Evolutionary conservation across 139 green algal species (phyloP).

Genomic region (Micractinium sp.): DNA sequence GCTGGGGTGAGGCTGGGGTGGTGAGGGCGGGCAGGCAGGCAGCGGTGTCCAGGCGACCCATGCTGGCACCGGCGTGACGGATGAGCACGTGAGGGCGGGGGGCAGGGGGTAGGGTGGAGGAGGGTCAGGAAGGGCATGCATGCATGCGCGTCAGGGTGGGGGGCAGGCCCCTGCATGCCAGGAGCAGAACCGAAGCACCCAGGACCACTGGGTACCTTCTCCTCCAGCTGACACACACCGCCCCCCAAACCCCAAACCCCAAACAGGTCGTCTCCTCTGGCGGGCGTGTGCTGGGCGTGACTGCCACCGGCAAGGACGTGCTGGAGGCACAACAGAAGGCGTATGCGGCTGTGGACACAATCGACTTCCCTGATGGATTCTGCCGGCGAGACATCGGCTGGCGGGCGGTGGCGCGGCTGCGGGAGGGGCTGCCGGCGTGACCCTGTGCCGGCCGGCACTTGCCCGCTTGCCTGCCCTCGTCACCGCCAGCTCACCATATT

Average conservation of each 20-base stretch:
- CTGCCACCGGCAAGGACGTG: slow-evolving; percentile 71
- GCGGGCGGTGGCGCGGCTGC: slow-evolving; percentile 71
- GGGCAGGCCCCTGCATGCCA: too few species aligned
- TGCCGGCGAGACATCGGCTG: slow-evolving; percentile 91
- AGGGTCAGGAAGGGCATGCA: too few species aligned
- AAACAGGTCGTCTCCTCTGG: slow-evolving; percentile 65
- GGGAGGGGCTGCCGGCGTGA: neutral
- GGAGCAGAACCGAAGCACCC: too few species aligned
- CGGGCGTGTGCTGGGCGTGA: slow-evolving; percentile 87
- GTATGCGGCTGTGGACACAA: slow-evolving; percentile 82
- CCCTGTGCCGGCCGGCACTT: neutral
- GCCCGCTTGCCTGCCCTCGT: neutral
- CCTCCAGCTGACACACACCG: too few species aligned
- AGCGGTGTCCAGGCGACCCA: neutral
- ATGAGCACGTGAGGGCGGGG: too few species aligned
- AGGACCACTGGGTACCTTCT: too few species aligned
- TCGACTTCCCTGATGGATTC: slow-evolving; percentile 85
- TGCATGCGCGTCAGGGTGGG: too few species aligned
- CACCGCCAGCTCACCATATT: neutral
- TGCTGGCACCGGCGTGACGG: neutral
- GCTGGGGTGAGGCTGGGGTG: neutral
- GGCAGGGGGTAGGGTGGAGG: too few species aligned
- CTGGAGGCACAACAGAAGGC: slow-evolving; percentile 77
- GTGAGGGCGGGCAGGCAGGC: neutral
- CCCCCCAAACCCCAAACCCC: too few species aligned